phyloP scores from a whole-genome alignment of 768 basidiomycete genomes.

The Collybia sp. region DNA sequence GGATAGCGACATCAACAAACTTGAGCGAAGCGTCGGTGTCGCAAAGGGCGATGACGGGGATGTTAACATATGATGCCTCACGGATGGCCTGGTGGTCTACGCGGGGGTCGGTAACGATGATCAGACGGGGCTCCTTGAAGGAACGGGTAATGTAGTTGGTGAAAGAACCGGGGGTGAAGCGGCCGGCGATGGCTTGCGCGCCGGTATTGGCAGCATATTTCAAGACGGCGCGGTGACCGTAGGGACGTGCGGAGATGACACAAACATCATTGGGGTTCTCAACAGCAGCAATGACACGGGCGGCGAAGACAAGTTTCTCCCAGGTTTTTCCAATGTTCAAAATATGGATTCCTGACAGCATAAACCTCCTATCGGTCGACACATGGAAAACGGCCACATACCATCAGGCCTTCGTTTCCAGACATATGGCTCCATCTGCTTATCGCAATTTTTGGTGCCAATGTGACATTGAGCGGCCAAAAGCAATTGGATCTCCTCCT shows the following conservation, averaged over 20 bases:
- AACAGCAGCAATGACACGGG: constrained; percentile 94
- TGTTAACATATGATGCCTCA: constrained; percentile 99
- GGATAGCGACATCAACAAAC: constrained; percentile 98
- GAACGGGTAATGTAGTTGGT: constrained; percentile 99
- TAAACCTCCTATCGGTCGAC: constrained; percentile 6
- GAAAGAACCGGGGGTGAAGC: constrained; percentile 98
- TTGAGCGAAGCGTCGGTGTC: constrained; percentile 97
- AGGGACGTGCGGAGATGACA: constrained; percentile 97
- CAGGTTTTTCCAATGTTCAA: constrained; percentile 99
- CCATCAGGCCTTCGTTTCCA: constrained; percentile 96
- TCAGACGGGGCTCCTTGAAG: constrained; percentile 99
- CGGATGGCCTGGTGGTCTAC: constrained; percentile 99
- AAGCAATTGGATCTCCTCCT: constrained; percentile 96
- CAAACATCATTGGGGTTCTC: constrained; percentile 98
- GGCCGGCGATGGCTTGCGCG: constrained; percentile 97
- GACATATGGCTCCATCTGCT: constrained; percentile 98
- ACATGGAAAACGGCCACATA: constrained; percentile 32
- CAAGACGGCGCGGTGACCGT: constrained; percentile 98
- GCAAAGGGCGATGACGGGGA: constrained; percentile 98
- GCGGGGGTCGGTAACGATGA: constrained; percentile 97
- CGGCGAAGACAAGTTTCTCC: constrained; percentile 98
- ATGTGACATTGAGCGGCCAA: constrained; percentile 95
- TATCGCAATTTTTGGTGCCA: constrained; percentile 99
- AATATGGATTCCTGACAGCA: constrained; percentile 80
- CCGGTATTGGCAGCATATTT: constrained; percentile 98